Conservation (phyloP, 495 filamentous ascomycete species). For the Penicillium simplicissimum region DNA sequence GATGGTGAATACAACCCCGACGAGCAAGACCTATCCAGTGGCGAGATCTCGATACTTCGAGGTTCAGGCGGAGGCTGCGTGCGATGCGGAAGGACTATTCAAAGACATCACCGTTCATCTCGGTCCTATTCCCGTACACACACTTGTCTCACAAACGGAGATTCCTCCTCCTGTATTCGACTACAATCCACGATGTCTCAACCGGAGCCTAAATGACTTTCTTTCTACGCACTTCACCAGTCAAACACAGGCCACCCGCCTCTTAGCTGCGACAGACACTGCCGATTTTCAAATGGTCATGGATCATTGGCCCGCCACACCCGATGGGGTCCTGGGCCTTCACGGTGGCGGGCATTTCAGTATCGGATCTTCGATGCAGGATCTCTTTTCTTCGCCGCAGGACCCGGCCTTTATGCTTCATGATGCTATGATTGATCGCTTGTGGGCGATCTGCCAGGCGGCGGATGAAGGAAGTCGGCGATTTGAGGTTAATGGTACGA, state of each 20-base stretch:
- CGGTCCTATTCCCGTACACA: conserved; percentile 47
- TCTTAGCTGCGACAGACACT: conserved; percentile 21
- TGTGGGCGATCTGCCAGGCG: conserved; percentile 60
- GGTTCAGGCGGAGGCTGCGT: conserved; percentile 68
- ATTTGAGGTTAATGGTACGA: conserved; percentile 32
- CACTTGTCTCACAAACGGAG: conserved; percentile 12
- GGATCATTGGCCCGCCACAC: conserved; percentile 25
- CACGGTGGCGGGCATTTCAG: conserved; percentile 35
- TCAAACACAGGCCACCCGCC: conserved; percentile 12
- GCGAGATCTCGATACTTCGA: conserved; percentile 31
- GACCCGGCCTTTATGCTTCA: conserved; percentile 62
- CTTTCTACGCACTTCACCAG: conserved; percentile 25
- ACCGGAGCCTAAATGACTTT: conserved; percentile 57
- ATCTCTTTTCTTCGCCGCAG: conserved; percentile 34
- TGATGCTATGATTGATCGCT: conserved; percentile 55
- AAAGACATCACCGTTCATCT: conserved; percentile 46
- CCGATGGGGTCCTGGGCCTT: conserved; percentile 18
- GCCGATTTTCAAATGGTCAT: conserved; percentile 26
- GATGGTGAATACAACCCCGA: conserved; percentile 47
- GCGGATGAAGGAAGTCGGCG: conserved; percentile 18
- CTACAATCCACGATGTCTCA: conserved; percentile 63
- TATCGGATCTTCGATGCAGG: conserved; percentile 28
- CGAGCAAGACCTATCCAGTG: conserved; percentile 24
- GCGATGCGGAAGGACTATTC: conserved; percentile 59
- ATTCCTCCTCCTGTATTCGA: conserved; percentile 33